These are phyloP conservation scores for Skeletonema menzelii DNA, from an alignment of 108 stramenopile genomes.

Conservation along the genomic window DNA sequence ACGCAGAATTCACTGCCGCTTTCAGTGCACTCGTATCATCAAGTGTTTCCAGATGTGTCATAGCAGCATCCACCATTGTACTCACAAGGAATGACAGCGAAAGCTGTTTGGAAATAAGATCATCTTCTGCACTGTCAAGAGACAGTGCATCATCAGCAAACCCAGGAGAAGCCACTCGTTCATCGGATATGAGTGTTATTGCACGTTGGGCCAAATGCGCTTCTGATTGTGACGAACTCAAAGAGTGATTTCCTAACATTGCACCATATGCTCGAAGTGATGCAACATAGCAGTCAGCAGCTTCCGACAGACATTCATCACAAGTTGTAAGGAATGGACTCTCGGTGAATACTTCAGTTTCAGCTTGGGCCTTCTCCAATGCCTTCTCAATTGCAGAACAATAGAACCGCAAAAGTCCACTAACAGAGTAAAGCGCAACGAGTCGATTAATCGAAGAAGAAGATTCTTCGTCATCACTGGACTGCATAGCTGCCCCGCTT, in stretches of 20 bases:
- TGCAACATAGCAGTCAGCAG: conserved; percentile 68
- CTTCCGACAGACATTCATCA: conserved; percentile 71
- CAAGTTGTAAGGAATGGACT: conserved; percentile 64
- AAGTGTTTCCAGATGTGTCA: conserved; percentile 59
- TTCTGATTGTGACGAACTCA: conserved; percentile 59
- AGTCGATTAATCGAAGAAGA: conserved; percentile 53
- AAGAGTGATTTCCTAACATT: conserved; percentile 64
- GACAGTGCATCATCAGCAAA: conserved; percentile 55
- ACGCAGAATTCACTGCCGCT: conserved; percentile 49
- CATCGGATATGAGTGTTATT: conserved; percentile 61
- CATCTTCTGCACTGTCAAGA: conserved; percentile 7
- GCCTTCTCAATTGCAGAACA: conserved; percentile 64
- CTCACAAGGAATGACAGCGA: conserved; percentile 68
- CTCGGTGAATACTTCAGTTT: not conserved
- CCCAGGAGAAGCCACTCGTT: conserved; percentile 73
- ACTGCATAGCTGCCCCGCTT: conserved; percentile 26
- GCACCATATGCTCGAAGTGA: conserved; percentile 79
- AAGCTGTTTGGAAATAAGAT: conserved; percentile 44
- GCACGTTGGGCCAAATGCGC: conserved; percentile 65
- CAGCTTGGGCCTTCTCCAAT: conserved; percentile 32
- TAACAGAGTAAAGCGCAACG: conserved; percentile 72
- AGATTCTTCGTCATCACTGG: conserved; percentile 61
- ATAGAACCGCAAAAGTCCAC: conserved; percentile 83
- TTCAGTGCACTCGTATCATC: conserved; percentile 72
- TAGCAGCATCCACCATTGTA: conserved; percentile 64